phyloP scores from a whole-genome alignment of 73 alveolate species.

The Uronychia binucleata region DNA sequence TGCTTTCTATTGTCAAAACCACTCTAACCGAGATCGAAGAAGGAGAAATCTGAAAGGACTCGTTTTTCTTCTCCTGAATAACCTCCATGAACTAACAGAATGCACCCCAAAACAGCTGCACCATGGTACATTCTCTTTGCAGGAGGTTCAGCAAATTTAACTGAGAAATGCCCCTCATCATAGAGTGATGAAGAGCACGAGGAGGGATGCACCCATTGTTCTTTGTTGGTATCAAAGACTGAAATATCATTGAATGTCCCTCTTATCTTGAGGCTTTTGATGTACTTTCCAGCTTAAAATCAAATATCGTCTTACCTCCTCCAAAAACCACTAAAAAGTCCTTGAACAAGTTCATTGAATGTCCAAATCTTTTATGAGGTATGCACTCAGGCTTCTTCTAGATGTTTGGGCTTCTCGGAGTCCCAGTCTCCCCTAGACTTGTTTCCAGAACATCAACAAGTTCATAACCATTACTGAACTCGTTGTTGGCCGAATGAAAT shows the following conservation, averaged over 20 bases:
- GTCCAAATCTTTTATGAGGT: slow-evolving; percentile 20
- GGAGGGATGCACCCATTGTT: slow-evolving; percentile 29
- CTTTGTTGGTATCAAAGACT: slow-evolving; percentile 6
- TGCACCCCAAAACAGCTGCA: slow-evolving; percentile 24
- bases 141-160: slow-evolving; percentile 32
- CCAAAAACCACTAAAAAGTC: slow-evolving; percentile 15
- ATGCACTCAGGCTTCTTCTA: slow-evolving; percentile 14
- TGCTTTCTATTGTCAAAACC: slow-evolving; percentile 14
- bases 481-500: too few relatives aligned
- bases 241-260: slow-evolving; percentile 5
- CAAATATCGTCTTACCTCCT: slow-evolving; percentile 7
- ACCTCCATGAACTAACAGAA: slow-evolving; percentile 50
- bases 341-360: slow-evolving; percentile 4
- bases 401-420: background rate
- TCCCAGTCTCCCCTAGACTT: too few relatives aligned
- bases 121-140: slow-evolving; percentile 38
- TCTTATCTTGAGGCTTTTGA: background rate
- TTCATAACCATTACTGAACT: too few relatives aligned
- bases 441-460: too few relatives aligned
- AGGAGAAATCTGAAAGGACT: slow-evolving; percentile 16
- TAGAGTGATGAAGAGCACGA: slow-evolving; percentile 21
- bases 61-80: slow-evolving; percentile 40
- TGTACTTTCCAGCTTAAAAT: slow-evolving; percentile 21
- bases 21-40: too few relatives aligned
- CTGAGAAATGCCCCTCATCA: slow-evolving; percentile 18